phyloP scores from a whole-genome alignment of 164 flowering plant species.

The Malania oleifera region DNA sequence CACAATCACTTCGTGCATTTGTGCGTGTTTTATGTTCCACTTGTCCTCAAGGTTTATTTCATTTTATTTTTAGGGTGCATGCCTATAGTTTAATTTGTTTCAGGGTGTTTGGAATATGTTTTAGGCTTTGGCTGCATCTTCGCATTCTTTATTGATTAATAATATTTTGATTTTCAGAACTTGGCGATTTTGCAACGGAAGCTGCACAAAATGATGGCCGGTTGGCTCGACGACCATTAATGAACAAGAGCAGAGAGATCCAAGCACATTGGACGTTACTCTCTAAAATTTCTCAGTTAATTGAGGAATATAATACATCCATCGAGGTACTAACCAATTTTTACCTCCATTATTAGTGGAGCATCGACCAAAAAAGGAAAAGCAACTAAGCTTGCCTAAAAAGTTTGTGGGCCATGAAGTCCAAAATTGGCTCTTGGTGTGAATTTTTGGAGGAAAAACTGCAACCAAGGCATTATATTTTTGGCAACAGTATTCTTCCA shows the following conservation, averaged over 20 bases:
- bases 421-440: too few species aligned
- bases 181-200: conserved; percentile 49
- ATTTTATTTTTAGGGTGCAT: not conserved
- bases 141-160: not conserved
- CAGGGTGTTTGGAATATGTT: too few species aligned
- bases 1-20: conserved; percentile 84
- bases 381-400: too few species aligned
- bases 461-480: too few species aligned
- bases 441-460: too few species aligned
- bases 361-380: too few species aligned
- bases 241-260: conserved; percentile 39
- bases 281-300: conserved; percentile 29
- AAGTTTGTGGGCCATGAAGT: too few species aligned
- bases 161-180: conserved; percentile 35
- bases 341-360: not conserved
- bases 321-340: conserved; percentile 35
- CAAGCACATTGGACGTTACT: conserved; percentile 60
- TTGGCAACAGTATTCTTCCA: too few species aligned
- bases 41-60: conserved; percentile 45
- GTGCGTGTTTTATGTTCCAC: conserved; percentile 58
- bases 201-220: conserved; percentile 75
- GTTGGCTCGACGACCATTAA: conserved; percentile 65
- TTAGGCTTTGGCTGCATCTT: not conserved
- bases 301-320: conserved; percentile 39
- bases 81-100: not conserved